phyloP scores from a whole-genome alignment of 2,329 filamentous ascomycete genomes.

The Paracoccidioides lutzii region DNA sequence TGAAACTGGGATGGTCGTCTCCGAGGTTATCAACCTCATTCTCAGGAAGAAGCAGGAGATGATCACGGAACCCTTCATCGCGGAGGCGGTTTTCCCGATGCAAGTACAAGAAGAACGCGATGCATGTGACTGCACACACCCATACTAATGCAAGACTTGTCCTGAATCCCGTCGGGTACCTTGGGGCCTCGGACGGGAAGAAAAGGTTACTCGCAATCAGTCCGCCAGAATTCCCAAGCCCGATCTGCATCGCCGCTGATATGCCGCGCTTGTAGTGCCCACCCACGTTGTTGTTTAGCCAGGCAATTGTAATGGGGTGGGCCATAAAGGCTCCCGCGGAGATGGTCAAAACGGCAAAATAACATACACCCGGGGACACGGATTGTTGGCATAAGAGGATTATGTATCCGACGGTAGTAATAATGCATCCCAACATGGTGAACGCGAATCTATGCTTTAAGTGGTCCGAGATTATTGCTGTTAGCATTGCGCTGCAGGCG shows the following conservation, averaged over 20 bases:
- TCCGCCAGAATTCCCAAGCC: constrained; percentile 24
- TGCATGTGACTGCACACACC: constrained; percentile 22
- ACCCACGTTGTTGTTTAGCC: constrained; percentile 45
- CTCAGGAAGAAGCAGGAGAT: constrained; percentile 21
- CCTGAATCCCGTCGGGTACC: constrained; percentile 32
- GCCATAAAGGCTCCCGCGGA: constrained; percentile 42
- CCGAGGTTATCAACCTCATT: constrained; percentile 28
- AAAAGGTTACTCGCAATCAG: constrained; percentile 26
- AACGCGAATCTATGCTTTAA: constrained; percentile 42
- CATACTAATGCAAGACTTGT: constrained; percentile 22
- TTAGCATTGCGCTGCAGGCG: constrained; percentile 43
- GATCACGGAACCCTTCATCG: constrained; percentile 23
- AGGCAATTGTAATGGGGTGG: constrained; percentile 43
- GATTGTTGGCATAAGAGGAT: constrained; percentile 39
- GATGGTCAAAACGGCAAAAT: constrained; percentile 44
- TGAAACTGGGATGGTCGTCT: constrained; percentile 28
- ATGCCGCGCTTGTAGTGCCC: constrained; percentile 47
- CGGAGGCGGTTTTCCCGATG: constrained; percentile 27
- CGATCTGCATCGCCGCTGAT: constrained; percentile 40
- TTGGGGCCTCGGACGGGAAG: constrained; percentile 18
- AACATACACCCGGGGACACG: constrained; percentile 38
- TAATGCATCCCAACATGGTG: constrained; percentile 37
- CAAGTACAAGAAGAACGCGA: constrained; percentile 21
- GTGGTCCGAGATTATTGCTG: constrained; percentile 39
- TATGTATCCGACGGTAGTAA: constrained; percentile 43